Percentiles rank a stretch among this genome's conserved stretches.
These are phyloP conservation scores for Phycomyces blakesleeanus DNA, from an alignment of 192 early-diverging fungal genomes.

Conservation along the genomic window DNA sequence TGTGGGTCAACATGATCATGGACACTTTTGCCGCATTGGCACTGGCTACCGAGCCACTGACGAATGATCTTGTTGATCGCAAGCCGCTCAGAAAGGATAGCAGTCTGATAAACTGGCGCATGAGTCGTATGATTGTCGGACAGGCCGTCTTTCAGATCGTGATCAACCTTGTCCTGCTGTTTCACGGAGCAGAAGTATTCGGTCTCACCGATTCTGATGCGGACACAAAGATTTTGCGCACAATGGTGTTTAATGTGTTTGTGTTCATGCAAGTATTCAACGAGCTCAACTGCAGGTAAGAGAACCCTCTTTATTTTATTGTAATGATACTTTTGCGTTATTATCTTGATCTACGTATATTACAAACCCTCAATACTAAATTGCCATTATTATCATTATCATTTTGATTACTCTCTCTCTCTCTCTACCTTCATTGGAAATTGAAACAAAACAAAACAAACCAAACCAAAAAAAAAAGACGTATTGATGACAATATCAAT, in stretches of 20 bases:
- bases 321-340: too few species aligned
- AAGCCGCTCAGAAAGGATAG: conserved; percentile 72
- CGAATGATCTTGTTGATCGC: conserved; percentile 75
- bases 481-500: conserved; percentile 76
- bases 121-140: conserved; percentile 91
- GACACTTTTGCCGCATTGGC: conserved; percentile 89
- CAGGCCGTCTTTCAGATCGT: conserved; percentile 89
- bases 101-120: conserved; percentile 78
- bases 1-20: conserved; percentile 97
- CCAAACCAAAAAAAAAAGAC: conserved; percentile 34
- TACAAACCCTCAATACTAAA: too few species aligned
- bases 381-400: too few species aligned
- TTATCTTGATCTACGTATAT: too few species aligned
- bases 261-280: conserved; percentile 95
- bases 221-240: conserved; percentile 53
- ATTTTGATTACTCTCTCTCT: too few species aligned
- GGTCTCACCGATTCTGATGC: conserved; percentile 37
- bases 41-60: conserved; percentile 89
- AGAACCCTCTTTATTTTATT: too few species aligned
- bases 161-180: conserved; percentile 62
- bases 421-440: too few species aligned
- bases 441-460: too few species aligned
- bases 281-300: conserved; percentile 79
- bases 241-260: conserved; percentile 93
- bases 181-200: conserved; percentile 59